These are phyloP conservation scores for Calendula officinalis DNA, from an alignment of 129 eudicot genomes.

Conservation along the genomic window DNA sequence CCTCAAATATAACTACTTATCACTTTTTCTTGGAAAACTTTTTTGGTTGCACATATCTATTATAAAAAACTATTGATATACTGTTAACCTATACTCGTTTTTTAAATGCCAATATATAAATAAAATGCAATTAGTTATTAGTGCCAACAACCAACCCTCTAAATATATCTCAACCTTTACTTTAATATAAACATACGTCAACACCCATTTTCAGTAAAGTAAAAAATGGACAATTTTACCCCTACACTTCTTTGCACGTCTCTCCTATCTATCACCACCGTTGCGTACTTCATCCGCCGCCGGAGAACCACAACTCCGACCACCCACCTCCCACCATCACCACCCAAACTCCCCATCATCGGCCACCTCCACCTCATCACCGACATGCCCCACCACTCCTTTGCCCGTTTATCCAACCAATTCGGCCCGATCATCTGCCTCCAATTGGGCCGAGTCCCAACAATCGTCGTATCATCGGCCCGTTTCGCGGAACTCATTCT, in stretches of 20 bases:
- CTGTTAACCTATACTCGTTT: no score
- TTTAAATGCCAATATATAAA: no score
- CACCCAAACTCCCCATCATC: constrained; percentile 13
- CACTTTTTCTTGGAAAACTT: no score
- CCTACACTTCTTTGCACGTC: background rate
- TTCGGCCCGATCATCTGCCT: constrained; percentile 5
- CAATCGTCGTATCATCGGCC: background rate
- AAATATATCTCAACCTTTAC: background rate
- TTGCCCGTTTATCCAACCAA: background rate
- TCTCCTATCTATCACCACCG: background rate
- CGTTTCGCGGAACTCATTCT: constrained; percentile 8
- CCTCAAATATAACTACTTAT: no score
- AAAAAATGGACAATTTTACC: background rate
- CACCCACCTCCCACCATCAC: constrained; percentile 13
- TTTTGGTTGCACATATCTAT: no score
- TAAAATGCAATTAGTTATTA: no score
- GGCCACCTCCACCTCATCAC: constrained; percentile 15
- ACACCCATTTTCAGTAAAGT: background rate
- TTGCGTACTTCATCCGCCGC: constrained; percentile 1
- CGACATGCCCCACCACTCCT: constrained; percentile 5
- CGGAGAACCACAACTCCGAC: background rate
- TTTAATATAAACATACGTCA: background rate
- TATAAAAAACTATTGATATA: no score
- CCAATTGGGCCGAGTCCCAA: background rate
- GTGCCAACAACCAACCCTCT: constrained; percentile 3